Conservation (phyloP, 371 early-diverging fungal genomes). For the Saksenaea vasiformis region DNA sequence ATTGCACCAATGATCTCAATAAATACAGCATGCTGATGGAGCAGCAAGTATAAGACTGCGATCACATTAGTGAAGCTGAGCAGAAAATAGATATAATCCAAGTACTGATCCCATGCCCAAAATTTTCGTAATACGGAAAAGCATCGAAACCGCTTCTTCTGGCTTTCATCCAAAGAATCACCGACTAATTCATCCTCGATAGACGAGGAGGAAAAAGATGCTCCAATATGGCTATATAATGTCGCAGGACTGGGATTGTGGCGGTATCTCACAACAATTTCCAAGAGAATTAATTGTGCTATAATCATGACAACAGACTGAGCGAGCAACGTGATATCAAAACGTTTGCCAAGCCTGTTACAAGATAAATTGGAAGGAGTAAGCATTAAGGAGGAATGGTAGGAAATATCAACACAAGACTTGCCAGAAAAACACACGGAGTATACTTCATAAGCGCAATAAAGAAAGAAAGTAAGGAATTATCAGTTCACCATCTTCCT, state of each 20-base stretch:
- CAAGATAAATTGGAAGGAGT: neutral
- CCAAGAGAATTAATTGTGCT: conserved; percentile 53
- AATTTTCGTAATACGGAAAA: conserved; percentile 24
- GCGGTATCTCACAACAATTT: conserved; percentile 42
- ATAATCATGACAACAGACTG: conserved; percentile 68
- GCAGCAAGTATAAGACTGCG: conserved; percentile 34
- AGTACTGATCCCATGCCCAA: conserved; percentile 42
- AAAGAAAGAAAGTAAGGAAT: neutral
- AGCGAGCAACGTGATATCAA: conserved; percentile 56
- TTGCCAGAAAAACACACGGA: conserved; percentile 65
- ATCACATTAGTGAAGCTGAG: conserved; percentile 36
- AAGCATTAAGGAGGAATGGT: neutral
- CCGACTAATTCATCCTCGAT: conserved; percentile 12
- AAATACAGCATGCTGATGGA: conserved; percentile 33
- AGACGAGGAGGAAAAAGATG: conserved; percentile 15
- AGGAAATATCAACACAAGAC: neutral
- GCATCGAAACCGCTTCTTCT: conserved; percentile 10
- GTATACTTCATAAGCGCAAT: conserved; percentile 27
- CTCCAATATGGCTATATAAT: conserved; percentile 21
- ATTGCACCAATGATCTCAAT: conserved; percentile 43
- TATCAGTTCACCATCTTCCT: neutral
- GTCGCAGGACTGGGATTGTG: conserved; percentile 21
- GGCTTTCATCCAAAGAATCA: neutral
- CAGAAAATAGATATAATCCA: conserved; percentile 54
- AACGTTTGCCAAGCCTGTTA: conserved; percentile 55